A percentile compares a stretch with the other conserved stretches of the same genome.
Evolutionary conservation across 2,329 filamentous ascomycete species (phyloP).

Genomic region (Cytospora mali): DNA sequence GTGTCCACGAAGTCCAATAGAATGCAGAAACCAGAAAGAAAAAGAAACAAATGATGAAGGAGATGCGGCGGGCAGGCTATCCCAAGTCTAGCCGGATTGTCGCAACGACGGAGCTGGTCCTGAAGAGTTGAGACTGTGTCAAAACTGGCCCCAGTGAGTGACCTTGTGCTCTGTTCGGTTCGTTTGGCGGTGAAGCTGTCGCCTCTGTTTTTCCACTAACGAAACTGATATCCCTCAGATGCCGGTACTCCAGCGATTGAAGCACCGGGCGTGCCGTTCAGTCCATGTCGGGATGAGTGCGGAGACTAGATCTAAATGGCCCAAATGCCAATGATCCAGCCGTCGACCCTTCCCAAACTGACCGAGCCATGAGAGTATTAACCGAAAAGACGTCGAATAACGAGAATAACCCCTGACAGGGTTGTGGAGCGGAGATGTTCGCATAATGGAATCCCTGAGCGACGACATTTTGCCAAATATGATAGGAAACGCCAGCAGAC

Average conservation of each 20-base stretch:
- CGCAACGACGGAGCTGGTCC: conserved; percentile 36
- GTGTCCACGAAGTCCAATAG: conserved; percentile 36
- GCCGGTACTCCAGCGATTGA: conserved; percentile 31
- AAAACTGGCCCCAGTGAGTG: conserved; percentile 8
- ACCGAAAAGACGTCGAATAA: conserved; percentile 30
- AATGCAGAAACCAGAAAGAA: conserved; percentile 32
- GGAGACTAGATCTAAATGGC: conserved; percentile 18
- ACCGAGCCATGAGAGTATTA: conserved; percentile 38
- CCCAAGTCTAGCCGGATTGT: conserved; percentile 34
- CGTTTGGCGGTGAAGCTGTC: conserved; percentile 15
- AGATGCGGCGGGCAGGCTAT: conserved; percentile 10
- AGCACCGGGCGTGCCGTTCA: conserved; percentile 47
- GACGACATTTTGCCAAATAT: conserved; percentile 25
- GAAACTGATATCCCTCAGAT: conserved; percentile 29
- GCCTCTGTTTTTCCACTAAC: conserved; percentile 23
- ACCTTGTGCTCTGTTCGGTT: conserved; percentile 25
- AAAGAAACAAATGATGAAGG: conserved; percentile 30
- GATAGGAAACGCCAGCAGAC: conserved; percentile 27
- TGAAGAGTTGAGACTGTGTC: conserved; percentile 23
- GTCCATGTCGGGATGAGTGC: conserved; percentile 31
- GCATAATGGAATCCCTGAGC: conserved; percentile 28
- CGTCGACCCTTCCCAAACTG: conserved; percentile 27
- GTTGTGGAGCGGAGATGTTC: conserved; percentile 27
- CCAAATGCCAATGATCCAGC: conserved; percentile 23
- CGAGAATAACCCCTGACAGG: conserved; percentile 36